Evolutionary conservation across 1,284 basidiomycete genomes (phyloP).

Genomic region (Cryptococcus sp.): DNA sequence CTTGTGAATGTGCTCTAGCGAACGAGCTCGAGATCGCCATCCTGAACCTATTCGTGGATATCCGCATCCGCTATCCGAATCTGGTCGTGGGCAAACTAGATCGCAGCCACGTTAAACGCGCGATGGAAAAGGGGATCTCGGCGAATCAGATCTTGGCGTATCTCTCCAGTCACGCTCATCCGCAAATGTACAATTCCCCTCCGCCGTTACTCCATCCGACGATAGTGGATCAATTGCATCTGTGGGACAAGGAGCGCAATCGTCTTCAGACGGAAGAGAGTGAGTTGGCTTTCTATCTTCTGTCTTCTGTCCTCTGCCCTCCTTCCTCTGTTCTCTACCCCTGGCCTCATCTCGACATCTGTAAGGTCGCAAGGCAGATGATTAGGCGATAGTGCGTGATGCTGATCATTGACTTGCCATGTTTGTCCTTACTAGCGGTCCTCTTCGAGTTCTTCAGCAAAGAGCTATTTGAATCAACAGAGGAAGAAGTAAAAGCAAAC

Average conservation of each 20-base stretch:
- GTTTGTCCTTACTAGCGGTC: conserved; percentile 22
- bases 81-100: conserved; percentile 93
- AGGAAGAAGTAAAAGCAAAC: conserved; percentile 39
- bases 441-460: conserved; percentile 50
- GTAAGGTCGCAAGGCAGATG: neutral
- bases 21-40: conserved; percentile 97
- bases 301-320: too few relatives aligned
- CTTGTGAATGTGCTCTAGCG: conserved; percentile 57
- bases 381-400: neutral
- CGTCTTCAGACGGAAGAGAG: conserved; percentile 84
- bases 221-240: conserved; percentile 94
- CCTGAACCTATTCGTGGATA: conserved; percentile 86
- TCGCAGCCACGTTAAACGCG: conserved; percentile 90
- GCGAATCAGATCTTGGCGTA: conserved; percentile 98
- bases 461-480: conserved; percentile 47
- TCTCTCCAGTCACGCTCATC: conserved; percentile 89
- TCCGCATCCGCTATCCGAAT: conserved; percentile 94
- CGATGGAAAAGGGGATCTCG: conserved; percentile 90
- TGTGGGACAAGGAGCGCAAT: conserved; percentile 98
- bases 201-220: conserved; percentile 56
- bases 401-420: neutral
- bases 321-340: too few relatives aligned
- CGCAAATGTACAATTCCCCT: conserved; percentile 90
- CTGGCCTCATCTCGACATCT: too few relatives aligned
- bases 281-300: conserved; percentile 43